These are phyloP conservation scores for Myxozyma monticola DNA, from an alignment of 805 yeast species.

Conservation along the genomic window DNA sequence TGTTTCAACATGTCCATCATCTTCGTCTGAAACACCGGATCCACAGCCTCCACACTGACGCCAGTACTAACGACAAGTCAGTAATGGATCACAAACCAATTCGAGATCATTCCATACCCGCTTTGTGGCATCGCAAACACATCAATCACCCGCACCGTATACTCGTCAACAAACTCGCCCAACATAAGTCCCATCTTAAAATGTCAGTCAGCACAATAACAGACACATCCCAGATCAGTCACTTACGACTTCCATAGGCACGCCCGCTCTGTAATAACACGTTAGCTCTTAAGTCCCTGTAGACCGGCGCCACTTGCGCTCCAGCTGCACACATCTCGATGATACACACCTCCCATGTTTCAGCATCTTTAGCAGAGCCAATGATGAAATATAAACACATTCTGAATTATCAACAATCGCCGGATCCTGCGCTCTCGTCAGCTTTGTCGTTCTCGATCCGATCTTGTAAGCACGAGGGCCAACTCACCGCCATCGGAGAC, in stretches of 20 bases:
- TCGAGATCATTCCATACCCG: conserved; percentile 33
- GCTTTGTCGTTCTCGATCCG: neutral
- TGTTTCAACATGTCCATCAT: conserved; percentile 99
- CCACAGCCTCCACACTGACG: conserved; percentile 98
- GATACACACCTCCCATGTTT: conserved; percentile 74
- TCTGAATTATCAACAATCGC: conserved; percentile 73
- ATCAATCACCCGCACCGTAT: conserved; percentile 94
- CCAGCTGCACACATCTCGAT: neutral
- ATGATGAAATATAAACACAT: conserved; percentile 92
- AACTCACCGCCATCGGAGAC: conserved; percentile 20
- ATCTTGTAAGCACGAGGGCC: neutral
- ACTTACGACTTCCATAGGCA: conserved; percentile 65
- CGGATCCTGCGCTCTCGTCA: conserved; percentile 20
- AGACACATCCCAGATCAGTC: neutral
- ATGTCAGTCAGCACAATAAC: neutral
- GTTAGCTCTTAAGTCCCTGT: conserved; percentile 67
- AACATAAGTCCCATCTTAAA: conserved; percentile 89
- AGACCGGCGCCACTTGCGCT: conserved; percentile 1
- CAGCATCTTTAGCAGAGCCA: conserved; percentile 93
- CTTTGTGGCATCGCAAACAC: conserved; percentile 99
- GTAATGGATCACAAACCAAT: neutral
- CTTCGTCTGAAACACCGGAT: conserved; percentile 95
- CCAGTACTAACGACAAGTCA: conserved; percentile 69
- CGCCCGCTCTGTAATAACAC: conserved; percentile 45
- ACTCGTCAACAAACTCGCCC: conserved; percentile 97